phyloP scores from a whole-genome alignment of 345 rosid species.

The Alliaria petiolata region DNA sequence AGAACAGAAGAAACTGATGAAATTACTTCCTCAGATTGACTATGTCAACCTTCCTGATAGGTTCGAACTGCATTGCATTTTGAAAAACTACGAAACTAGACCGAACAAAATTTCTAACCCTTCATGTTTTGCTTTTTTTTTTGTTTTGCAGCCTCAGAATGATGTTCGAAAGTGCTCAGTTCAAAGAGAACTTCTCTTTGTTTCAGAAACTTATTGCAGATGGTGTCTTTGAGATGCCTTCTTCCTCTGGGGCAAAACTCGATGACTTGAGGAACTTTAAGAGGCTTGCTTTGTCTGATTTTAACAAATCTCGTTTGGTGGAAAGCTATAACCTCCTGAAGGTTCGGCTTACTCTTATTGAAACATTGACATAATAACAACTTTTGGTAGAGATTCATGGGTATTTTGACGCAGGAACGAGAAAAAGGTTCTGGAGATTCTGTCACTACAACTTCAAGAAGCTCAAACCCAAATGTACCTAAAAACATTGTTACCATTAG shows the following conservation, averaged over 20 bases:
- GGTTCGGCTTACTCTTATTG: conserved; percentile 37
- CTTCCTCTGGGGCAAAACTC: conserved; percentile 35
- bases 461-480: conserved; percentile 36
- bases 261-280: conserved; percentile 61
- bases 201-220: conserved; percentile 71
- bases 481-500: conserved; percentile 38
- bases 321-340: conserved; percentile 51
- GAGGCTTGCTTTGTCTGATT: conserved; percentile 54
- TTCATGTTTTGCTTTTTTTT: conserved; percentile 11
- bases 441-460: conserved; percentile 32
- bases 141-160: conserved; percentile 62
- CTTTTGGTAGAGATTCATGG: conserved; percentile 12
- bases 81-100: not conserved
- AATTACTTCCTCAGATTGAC: conserved; percentile 66
- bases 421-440: conserved; percentile 34
- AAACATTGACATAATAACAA: not conserved
- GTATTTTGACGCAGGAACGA: conserved; percentile 44
- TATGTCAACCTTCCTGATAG: conserved; percentile 54
- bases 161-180: conserved; percentile 81
- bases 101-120: not conserved
- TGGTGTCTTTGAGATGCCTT: conserved; percentile 72
- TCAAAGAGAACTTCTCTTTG: conserved; percentile 70
- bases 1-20: conserved; percentile 78
- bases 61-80: conserved; percentile 24
- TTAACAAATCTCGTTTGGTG: conserved; percentile 67